Base-by-base conservation (phyloP, 768 basidiomycete species). In the Serendipita sp. region DNA sequence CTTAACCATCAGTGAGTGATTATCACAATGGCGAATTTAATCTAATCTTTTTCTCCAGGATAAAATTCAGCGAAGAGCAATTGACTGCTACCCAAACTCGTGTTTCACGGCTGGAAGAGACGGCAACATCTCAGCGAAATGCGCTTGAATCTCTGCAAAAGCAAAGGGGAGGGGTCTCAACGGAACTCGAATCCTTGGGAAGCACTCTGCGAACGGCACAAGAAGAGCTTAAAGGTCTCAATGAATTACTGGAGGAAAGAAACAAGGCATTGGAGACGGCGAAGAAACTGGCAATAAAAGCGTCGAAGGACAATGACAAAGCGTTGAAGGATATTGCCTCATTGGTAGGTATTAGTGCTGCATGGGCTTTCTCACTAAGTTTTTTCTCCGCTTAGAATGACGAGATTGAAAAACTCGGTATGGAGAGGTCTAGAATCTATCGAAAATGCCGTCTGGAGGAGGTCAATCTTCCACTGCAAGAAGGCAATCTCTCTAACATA, bases 371-470 rank as follows among this genome's bases (percentile, higher is more conserved):
- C 13, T 23, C 3, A 55, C 46, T 44, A 40, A 27, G 63, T 64
- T 70, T 62, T 65, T 13, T 10, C 5, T 10, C 16, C n/a, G 6
- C 31, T 3, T 66, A 86, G 85, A 88, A 88, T 68, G 94, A 95
- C 72, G 88, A 92, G 70, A 96, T 96, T 65, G 91, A 92, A 73
- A 91, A 89, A 71, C 74, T 87, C 31, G 86, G 84, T 0, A 78
- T 91, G 52, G 94, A 97, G 70, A 79, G 95, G 27, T 89, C 91
- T 27, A 77, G 85, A 0, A 80, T 89, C 52, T 98, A 97, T 72
- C 83, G 94, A 15, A 90, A 89, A 70, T 97, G 95, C 74, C 83
- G 92, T 67, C 78, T 99, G 48, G 96, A 99, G 67, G 93, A 96
- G 69, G 87, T 97, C 68, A 81, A 81, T 65, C 73, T 99, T 16